phyloP scores from a whole-genome alignment of 2,329 filamentous ascomycete genomes.

The Fusarium sp. region DNA sequence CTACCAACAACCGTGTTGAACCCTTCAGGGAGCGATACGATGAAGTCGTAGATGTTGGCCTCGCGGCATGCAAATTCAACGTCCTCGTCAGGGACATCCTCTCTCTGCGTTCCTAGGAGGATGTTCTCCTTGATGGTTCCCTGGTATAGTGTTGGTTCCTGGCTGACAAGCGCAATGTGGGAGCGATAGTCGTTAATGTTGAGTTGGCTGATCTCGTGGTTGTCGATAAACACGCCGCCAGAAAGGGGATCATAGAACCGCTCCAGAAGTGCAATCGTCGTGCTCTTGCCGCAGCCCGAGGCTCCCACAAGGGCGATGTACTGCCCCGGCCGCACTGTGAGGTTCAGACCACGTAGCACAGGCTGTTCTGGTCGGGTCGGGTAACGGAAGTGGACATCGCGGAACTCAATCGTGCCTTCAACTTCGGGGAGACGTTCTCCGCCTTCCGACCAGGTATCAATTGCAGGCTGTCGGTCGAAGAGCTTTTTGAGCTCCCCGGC shows the following conservation, averaged over 20 bases:
- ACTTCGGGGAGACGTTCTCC: constrained; percentile 75
- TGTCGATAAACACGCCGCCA: constrained; percentile 87
- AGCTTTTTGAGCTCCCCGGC: constrained; percentile 85
- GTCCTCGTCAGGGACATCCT: constrained; percentile 79
- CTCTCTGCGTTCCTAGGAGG: constrained; percentile 79
- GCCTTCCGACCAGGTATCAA: constrained; percentile 85
- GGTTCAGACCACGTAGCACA: constrained; percentile 88
- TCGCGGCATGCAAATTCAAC: constrained; percentile 87
- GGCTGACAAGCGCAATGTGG: constrained; percentile 88
- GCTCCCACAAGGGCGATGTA: constrained; percentile 94
- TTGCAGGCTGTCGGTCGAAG: constrained; percentile 85
- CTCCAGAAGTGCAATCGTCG: constrained; percentile 91
- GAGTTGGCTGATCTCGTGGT: constrained; percentile 83
- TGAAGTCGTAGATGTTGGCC: constrained; percentile 94
- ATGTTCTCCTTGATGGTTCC: constrained; percentile 94
- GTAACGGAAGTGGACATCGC: constrained; percentile 94
- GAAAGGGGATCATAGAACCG: constrained; percentile 93
- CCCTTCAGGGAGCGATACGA: constrained; percentile 87
- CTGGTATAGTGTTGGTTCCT: constrained; percentile 96
- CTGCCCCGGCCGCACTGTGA: constrained; percentile 81
- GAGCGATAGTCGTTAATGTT: constrained; percentile 91
- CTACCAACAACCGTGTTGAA: constrained; percentile 89
- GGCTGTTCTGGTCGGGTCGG: constrained; percentile 92
- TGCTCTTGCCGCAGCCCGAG: constrained; percentile 94
- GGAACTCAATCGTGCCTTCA: constrained; percentile 88